phyloP scores from a whole-genome alignment of 345 rosid species.

The Adansonia digitata region DNA sequence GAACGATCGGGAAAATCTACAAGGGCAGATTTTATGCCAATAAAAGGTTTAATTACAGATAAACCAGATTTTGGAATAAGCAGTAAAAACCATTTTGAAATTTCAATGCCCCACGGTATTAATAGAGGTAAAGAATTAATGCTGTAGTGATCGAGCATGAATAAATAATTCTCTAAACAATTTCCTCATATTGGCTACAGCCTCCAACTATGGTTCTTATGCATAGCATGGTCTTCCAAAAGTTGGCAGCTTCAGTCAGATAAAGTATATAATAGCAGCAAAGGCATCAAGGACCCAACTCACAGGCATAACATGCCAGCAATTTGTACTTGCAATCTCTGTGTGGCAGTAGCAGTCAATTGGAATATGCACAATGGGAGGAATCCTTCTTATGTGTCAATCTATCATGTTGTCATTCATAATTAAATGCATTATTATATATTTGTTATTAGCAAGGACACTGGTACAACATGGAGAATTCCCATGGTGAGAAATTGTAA shows the following conservation, averaged over 20 bases:
- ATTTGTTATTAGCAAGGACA: background rate
- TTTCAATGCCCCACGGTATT: background rate
- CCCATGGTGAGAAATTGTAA: background rate
- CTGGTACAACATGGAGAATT: background rate
- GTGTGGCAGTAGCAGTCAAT: background rate
- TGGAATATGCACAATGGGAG: background rate
- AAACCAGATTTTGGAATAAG: background rate
- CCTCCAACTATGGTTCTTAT: background rate
- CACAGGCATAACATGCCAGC: background rate
- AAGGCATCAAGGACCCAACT: background rate
- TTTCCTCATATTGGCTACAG: background rate
- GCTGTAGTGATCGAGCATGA: background rate
- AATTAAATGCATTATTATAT: background rate
- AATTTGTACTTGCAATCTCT: background rate
- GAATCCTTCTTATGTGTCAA: background rate
- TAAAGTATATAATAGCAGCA: background rate
- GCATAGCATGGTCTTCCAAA: background rate
- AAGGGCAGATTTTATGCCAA: background rate
- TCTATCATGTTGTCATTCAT: background rate
- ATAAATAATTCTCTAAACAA: background rate
- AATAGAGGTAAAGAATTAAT: background rate
- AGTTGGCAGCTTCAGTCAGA: background rate
- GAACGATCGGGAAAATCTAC: background rate
- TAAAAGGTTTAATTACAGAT: background rate
- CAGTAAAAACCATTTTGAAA: background rate